phyloP scores from a whole-genome alignment of 1,284 basidiomycete genomes.

The Apiotrichum sp. region DNA sequence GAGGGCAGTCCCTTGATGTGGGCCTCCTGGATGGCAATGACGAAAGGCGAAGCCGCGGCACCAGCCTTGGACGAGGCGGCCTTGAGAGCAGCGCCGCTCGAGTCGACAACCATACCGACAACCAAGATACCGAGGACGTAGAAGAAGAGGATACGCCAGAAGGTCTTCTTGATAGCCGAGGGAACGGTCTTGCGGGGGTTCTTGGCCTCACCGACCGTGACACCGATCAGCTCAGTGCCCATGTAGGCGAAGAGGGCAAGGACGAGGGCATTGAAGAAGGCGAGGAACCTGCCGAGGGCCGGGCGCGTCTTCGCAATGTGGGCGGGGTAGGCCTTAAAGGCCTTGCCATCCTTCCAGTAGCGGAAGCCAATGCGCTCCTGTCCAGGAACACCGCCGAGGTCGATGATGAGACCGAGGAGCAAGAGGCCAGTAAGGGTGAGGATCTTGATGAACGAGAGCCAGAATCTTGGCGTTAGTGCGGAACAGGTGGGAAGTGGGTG shows the following conservation, averaged over 20 bases:
- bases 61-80: conserved; percentile 36
- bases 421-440: conserved; percentile 57
- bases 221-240: conserved; percentile 55
- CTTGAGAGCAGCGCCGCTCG: conserved; percentile 1
- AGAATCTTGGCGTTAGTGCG: conserved; percentile 43
- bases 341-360: conserved; percentile 51
- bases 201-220: conserved; percentile 49
- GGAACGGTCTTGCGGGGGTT: conserved; percentile 60
- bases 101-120: conserved; percentile 58
- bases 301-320: background rate
- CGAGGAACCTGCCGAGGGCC: conserved; percentile 31
- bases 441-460: conserved; percentile 53
- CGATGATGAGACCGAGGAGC: conserved; percentile 55
- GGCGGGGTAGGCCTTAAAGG: conserved; percentile 33
- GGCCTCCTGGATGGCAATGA: conserved; percentile 53
- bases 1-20: conserved; percentile 48
- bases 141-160: conserved; percentile 60
- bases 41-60: conserved; percentile 69
- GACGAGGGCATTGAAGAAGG: conserved; percentile 23
- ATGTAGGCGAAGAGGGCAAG: conserved; percentile 51
- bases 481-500: background rate
- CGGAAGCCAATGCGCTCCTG: conserved; percentile 57
- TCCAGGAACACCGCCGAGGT: conserved; percentile 63
- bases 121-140: conserved; percentile 54
- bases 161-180: conserved; percentile 54